Evolutionary conservation across 2,329 filamentous ascomycete genomes (phyloP).

Genomic region (Fusarium duplospermum): DNA sequence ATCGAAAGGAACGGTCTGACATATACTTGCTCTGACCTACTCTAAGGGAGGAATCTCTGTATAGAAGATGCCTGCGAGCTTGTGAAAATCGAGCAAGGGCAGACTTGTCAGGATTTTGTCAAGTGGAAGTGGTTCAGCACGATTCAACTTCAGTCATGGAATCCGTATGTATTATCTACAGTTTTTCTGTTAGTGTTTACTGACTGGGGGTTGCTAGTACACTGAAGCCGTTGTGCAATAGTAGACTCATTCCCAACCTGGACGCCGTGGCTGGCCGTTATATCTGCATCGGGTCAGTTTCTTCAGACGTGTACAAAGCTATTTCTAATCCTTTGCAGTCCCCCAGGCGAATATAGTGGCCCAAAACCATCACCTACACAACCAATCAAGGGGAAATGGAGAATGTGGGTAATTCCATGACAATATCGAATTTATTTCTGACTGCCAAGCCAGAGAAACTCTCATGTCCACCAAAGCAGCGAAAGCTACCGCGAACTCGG

Average conservation of each 20-base stretch:
- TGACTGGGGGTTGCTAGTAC: background rate
- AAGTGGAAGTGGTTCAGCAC: background rate
- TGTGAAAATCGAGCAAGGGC: background rate
- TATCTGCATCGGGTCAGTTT: background rate
- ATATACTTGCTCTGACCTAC: background rate
- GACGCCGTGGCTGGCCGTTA: background rate
- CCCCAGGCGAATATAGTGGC: rapidly evolving
- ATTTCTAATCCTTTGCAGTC: background rate
- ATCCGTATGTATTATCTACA: background rate
- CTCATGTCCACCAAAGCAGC: background rate
- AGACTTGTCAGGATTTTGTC: background rate
- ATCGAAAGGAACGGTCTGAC: background rate
- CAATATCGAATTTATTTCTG: background rate
- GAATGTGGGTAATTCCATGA: background rate
- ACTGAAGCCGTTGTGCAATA: background rate
- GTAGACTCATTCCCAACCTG: background rate
- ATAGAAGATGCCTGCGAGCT: background rate
- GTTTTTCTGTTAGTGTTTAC: background rate
- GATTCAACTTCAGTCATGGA: background rate
- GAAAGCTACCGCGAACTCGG: background rate
- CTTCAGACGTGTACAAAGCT: rapidly evolving
- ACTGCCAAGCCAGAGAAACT: background rate
- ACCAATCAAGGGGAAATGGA: background rate
- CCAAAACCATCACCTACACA: background rate
- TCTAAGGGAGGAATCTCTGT: background rate